Evolutionary conservation across 2,329 filamentous ascomycete species (phyloP), one percentile per base, ranked within the genome.

Genomic region (Phialemonium atrogriseum): DNA sequence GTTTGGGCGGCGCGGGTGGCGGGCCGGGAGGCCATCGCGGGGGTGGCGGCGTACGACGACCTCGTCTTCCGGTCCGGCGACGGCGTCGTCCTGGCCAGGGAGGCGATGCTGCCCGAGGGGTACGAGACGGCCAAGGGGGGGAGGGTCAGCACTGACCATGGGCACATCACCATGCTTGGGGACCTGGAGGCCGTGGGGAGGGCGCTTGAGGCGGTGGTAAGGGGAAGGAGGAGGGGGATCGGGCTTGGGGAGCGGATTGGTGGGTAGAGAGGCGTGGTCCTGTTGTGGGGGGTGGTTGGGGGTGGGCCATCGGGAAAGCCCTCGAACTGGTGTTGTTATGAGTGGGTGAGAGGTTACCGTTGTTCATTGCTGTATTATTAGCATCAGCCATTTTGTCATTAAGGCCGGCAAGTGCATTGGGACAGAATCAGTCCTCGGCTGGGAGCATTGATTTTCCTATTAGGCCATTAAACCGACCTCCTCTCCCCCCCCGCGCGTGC

Each of bases 21-120:
- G 10, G 75, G 76, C 3, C 66, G 71, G 4, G 86, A 89, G 33
- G 77, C 71, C 0, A 94, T 95, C 43, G 72, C 77, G 30, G 75
- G 77, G 38, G 64, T 75, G 0, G 85, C 93, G 54, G 80, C 77
- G 1, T 95, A 94, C 52, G 86, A 94, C 42, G 80, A 93, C 45
- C 66, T 96, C 3, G 73, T 85, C 0, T 95, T 95, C 58, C 81
- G 83, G 1, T 80, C 80, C 14, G 87, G 88, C 3, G 88, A 96
- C 51, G 89, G 88, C 0, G 88, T 96, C 0, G 86, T 89, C 33
- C 68, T 95, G 6, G 84, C 88, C 0, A 76, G 76, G 30, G 84
- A 89, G 39, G 83, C 87, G 0, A 89, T 93, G 84, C 57, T 93
- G 25, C 88, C 88, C 0, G 60, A 73, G 3, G 87, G 87, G 0